phyloP scores from a whole-genome alignment of 106 monocot species.

The Dioscorea zingiberensis region DNA sequence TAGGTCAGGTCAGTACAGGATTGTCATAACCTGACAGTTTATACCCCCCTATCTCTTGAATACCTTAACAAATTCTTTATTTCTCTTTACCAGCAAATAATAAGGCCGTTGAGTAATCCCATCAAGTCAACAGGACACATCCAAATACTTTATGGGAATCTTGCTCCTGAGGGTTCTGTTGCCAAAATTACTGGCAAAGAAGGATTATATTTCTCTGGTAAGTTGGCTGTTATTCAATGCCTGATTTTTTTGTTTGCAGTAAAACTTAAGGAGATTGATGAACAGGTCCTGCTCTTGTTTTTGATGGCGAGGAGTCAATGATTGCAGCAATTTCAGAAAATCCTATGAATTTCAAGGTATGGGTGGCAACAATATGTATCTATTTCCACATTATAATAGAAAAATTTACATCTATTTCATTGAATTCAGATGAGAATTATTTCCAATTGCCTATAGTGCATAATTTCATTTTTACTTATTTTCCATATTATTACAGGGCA shows the following conservation, averaged over 20 bases:
- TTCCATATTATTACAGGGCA: conserved; percentile 35
- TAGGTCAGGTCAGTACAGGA: conserved; percentile 84
- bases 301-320: conserved; percentile 97
- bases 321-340: conserved; percentile 83
- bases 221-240: background rate
- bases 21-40: too few species aligned
- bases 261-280: background rate
- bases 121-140: conserved; percentile 94
- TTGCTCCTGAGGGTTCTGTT: conserved; percentile 96
- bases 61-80: too few species aligned
- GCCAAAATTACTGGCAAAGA: conserved; percentile 99
- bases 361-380: background rate
- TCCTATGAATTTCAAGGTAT: conserved; percentile 81
- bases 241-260: background rate
- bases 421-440: background rate
- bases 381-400: too few species aligned
- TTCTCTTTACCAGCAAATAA: conserved; percentile 79
- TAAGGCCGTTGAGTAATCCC: conserved; percentile 69
- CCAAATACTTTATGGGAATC: conserved; percentile 92
- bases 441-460: background rate
- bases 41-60: too few species aligned
- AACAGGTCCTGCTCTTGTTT: conserved; percentile 93
- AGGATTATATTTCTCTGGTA: conserved; percentile 56
- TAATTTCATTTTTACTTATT: background rate
- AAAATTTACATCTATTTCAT: background rate